Conservation (phyloP, 192 early-diverging fungal species). For the Gonapodya sp. region DNA sequence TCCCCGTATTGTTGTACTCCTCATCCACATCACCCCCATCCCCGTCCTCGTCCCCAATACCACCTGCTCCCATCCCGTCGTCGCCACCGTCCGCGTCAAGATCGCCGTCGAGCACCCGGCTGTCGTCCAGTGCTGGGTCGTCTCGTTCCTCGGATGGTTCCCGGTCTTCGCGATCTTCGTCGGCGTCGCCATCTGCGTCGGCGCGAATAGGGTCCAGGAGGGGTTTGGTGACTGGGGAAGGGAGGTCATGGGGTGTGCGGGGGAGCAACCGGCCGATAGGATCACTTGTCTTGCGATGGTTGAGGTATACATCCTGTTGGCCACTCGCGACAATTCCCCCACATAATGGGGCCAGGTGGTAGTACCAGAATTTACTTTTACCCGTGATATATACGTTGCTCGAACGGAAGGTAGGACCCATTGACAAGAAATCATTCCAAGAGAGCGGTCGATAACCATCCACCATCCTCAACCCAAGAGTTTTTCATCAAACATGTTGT, state of each 20-base stretch:
- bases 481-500: background rate
- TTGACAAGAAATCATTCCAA: background rate
- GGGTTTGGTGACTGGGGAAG: background rate
- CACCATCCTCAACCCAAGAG: background rate
- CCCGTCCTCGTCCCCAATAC: background rate
- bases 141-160: background rate
- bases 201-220: background rate
- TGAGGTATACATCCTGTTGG: too few species aligned
- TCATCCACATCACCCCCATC: background rate
- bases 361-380: too few species aligned
- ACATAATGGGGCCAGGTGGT: too few species aligned
- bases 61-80: background rate
- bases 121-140: background rate
- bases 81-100: background rate
- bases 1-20: background rate
- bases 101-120: background rate
- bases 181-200: background rate
- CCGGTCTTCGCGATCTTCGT: background rate
- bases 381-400: too few species aligned
- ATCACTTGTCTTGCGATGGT: too few species aligned
- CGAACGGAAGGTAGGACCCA: too few species aligned
- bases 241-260: background rate
- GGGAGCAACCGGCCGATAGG: too few species aligned
- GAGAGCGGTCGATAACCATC: background rate
- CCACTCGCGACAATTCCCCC: too few species aligned